A percentile compares a stretch with the other conserved stretches of the same genome.
Conservation (phyloP, 768 basidiomycete genomes). For the Cystobasidium tubakii region DNA sequence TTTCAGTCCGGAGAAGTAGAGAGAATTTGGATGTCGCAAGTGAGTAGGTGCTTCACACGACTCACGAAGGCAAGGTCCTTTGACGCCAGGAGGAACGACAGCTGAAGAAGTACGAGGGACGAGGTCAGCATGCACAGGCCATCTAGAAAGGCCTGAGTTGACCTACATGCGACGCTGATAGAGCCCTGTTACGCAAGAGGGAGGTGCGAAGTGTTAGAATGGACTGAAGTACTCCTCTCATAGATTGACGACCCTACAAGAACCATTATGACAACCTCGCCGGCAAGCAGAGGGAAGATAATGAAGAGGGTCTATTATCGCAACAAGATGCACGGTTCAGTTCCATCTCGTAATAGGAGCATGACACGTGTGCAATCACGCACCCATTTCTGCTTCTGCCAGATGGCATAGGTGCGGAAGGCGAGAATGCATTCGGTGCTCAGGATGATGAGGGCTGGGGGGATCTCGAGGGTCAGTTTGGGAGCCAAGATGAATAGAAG, state of each 20-base stretch:
- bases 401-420: constrained; percentile 24
- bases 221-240: background rate
- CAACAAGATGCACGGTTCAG: background rate
- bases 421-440: constrained; percentile 19
- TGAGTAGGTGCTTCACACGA: too few species aligned
- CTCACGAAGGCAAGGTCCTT: constrained; percentile 20
- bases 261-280: constrained; percentile 9
- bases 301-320: constrained; percentile 4
- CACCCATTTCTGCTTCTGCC: constrained; percentile 16
- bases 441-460: constrained; percentile 11
- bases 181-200: background rate
- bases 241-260: background rate
- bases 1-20: too few species aligned
- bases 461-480: background rate
- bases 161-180: constrained; percentile 6
- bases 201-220: background rate
- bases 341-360: too few species aligned
- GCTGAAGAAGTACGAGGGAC: background rate
- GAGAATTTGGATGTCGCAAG: too few species aligned
- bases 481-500: background rate
- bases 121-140: too few species aligned
- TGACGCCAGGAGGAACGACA: constrained; percentile 5
- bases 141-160: background rate
- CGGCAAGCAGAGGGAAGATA: background rate
- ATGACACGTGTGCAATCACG: too few species aligned